Evolutionary conservation across 495 filamentous ascomycete genomes (phyloP), one percentile per base, ranked within the genome.

Genomic region (Aspergillus leporis): DNA sequence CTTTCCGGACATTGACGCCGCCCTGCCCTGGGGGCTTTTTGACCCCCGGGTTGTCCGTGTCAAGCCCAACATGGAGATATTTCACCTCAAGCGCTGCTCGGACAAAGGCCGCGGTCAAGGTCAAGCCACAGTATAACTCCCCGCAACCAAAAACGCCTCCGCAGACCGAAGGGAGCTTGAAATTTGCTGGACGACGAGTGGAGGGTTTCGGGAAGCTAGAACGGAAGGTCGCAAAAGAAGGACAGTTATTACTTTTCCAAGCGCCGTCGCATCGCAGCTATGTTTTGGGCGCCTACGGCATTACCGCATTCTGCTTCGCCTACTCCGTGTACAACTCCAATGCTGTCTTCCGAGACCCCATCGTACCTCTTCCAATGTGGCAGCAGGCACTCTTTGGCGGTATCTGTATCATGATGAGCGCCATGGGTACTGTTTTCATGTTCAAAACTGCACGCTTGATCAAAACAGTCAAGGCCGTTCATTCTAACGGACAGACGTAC

Each of bases 181-280:
- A 63, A 31, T 70, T 69, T 52, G 66, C 66, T 1, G 68, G 66
- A 19, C 55, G 63, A 62, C 62, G 68, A 13, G 60, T 66, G 8
- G 56, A 62, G 22, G 61, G 66, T 1, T 66, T 74, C 55, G 76
- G 69, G 25, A 68, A 65, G 55, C 36, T 78, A 8, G 70, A 71
- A 48, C 61, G 65, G 8, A 75, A 75, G 59, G 70, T 77, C 14
- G 65, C 72, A 40, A 73, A 63, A 55, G 62, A 73, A 43, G 74
- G 76, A 18, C 59, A 74, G n/a, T 59, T 78, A 12, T 43, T 83
- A 0, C 71, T 90, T 32, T 91, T 86, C 74, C 73, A 84, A 57
- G 79, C 83, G 0, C 85, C 80, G 5, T 85, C 86, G 5, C 85
- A 90, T 61, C 77, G 78, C 53, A 70, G 75, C 62, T 89, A 83